Conservation (phyloP, 306 rosid genomes). For the Prunus campanulata region DNA sequence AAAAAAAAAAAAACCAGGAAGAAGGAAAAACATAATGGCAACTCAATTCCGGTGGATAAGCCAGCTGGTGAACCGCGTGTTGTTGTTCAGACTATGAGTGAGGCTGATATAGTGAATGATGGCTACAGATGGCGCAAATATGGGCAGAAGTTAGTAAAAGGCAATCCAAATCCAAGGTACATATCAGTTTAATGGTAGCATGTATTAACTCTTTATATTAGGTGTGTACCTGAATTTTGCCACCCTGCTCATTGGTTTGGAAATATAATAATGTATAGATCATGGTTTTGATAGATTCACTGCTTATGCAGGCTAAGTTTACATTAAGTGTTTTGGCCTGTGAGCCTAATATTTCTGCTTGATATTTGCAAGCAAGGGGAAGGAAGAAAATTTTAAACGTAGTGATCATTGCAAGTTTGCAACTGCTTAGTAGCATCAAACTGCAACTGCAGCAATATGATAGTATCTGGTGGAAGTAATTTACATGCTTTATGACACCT, state of each 20-base stretch:
- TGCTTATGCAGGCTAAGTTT: background rate
- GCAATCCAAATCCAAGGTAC: slow-evolving; percentile 85
- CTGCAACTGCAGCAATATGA: background rate
- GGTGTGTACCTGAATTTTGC: slow-evolving; percentile 9
- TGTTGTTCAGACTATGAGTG: slow-evolving; percentile 72
- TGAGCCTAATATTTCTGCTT: background rate
- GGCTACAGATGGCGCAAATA: slow-evolving; percentile 98
- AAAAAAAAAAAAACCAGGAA: slow-evolving; percentile 37
- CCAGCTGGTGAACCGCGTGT: slow-evolving; percentile 48
- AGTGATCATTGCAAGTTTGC: background rate
- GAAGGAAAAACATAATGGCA: slow-evolving; percentile 43
- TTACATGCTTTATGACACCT: background rate
- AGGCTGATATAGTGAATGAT: slow-evolving; percentile 77
- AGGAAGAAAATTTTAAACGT: background rate
- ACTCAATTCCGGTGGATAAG: slow-evolving; percentile 37
- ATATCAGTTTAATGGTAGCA: slow-evolving; percentile 23
- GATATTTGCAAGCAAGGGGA: background rate
- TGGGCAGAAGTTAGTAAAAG: slow-evolving; percentile 87
- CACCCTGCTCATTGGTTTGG: background rate
- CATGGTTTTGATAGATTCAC: background rate
- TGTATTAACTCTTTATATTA: background rate
- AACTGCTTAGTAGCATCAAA: background rate
- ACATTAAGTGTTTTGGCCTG: background rate
- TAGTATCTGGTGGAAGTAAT: background rate
- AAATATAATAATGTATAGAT: background rate